Evolutionary conservation across 2,329 filamentous ascomycete species (phyloP).

Genomic region (Corniculantispora saksenae): DNA sequence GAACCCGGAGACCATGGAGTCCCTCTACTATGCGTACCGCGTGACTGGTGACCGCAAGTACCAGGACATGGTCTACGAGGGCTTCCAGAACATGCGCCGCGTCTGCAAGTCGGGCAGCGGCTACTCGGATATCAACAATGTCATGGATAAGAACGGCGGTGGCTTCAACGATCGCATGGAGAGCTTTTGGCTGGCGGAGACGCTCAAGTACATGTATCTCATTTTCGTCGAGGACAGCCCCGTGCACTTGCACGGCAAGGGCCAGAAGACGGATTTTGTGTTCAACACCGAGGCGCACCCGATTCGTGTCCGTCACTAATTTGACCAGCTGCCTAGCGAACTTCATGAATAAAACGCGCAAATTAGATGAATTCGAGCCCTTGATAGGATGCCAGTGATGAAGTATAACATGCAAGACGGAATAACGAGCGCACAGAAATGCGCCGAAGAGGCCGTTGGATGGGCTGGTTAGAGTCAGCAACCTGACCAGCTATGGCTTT

Average conservation of each 20-base stretch:
- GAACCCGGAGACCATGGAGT: slow-evolving; percentile 79
- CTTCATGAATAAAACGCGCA: background rate
- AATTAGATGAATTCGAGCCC: no score
- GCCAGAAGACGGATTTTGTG: slow-evolving; percentile 41
- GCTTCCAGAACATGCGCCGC: slow-evolving; percentile 66
- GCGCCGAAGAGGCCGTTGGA: no score
- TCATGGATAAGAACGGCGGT: slow-evolving; percentile 64
- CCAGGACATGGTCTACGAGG: slow-evolving; percentile 82
- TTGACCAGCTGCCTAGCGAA: background rate
- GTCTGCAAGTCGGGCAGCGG: slow-evolving; percentile 64
- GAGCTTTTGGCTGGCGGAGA: slow-evolving; percentile 86
- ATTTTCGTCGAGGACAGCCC: slow-evolving; percentile 63
- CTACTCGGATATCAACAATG: slow-evolving; percentile 65
- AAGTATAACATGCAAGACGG: no score
- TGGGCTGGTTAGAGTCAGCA: no score
- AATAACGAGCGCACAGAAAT: no score
- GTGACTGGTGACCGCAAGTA: slow-evolving; percentile 74
- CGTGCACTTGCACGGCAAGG: slow-evolving; percentile 47
- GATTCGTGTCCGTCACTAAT: background rate
- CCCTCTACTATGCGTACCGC: slow-evolving; percentile 83
- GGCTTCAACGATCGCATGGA: slow-evolving; percentile 71
- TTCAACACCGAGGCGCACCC: slow-evolving; percentile 54
- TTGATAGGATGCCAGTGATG: no score
- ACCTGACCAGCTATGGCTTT: no score
- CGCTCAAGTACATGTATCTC: slow-evolving; percentile 80